Evolutionary conservation across 257 asterid genomes (phyloP).

Genomic region (Pogostemon cablin): DNA sequence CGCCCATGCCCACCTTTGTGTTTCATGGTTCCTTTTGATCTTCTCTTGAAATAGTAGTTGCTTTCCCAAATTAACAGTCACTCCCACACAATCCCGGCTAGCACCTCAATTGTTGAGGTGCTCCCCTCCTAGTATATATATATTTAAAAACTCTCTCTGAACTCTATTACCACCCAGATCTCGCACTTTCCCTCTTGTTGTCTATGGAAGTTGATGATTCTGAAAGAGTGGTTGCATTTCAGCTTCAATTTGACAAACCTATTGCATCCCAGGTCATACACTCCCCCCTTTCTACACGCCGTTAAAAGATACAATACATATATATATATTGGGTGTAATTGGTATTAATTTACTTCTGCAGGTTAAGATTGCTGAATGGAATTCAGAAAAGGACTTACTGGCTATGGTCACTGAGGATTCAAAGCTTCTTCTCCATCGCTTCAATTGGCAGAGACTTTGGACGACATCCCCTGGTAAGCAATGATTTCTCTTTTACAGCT

Average conservation of each 20-base stretch:
- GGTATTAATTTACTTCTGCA: slow-evolving; percentile 35
- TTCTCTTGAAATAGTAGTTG: too few species aligned
- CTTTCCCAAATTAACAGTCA: too few species aligned
- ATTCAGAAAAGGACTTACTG: slow-evolving; percentile 91
- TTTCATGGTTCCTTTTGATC: too few species aligned
- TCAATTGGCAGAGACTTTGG: slow-evolving; percentile 99
- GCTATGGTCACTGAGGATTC: slow-evolving; percentile 95
- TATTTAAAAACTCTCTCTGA: background rate
- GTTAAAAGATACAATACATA: background rate
- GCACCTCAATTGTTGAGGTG: too few species aligned
- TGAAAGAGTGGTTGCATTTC: slow-evolving; percentile 63
- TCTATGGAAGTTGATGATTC: slow-evolving; percentile 67
- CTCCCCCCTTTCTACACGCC: background rate
- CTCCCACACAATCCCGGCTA: too few species aligned
- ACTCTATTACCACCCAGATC: slow-evolving; percentile 13
- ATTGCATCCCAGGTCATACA: slow-evolving; percentile 68
- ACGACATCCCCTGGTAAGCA: slow-evolving; percentile 73
- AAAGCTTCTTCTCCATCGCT: slow-evolving; percentile 91
- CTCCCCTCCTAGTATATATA: too few species aligned
- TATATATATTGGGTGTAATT: slow-evolving; percentile 17
- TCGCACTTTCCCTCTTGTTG: slow-evolving; percentile 3
- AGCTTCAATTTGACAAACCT: slow-evolving; percentile 94
- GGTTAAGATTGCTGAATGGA: slow-evolving; percentile 97
- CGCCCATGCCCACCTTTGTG: too few species aligned
- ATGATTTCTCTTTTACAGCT: slow-evolving; percentile 2